These are phyloP conservation scores for Cinchona pubescens DNA, from an alignment of 257 asterid species.

Conservation along the genomic window DNA sequence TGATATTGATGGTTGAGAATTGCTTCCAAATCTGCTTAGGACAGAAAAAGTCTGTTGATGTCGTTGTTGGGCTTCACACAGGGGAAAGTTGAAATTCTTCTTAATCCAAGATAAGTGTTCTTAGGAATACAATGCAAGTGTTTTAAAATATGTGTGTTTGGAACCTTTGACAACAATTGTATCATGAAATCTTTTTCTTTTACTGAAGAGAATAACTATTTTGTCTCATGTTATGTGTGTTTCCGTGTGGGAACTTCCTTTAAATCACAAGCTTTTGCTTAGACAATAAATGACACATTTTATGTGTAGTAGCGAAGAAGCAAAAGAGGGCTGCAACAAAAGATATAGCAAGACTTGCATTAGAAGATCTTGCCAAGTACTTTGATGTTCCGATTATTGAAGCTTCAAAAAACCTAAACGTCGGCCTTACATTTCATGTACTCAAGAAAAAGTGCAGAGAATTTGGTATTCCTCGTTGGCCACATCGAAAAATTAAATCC, in stretches of 20 bases:
- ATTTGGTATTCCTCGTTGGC: slow-evolving; percentile 41
- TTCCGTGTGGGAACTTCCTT: background rate
- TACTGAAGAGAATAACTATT: background rate
- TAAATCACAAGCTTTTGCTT: background rate
- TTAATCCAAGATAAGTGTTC: background rate
- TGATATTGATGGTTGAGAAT: background rate
- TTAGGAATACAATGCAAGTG: background rate
- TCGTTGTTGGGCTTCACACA: background rate
- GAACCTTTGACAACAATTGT: background rate
- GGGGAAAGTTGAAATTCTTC: background rate
- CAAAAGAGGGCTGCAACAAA: slow-evolving; percentile 26
- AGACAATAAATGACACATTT: slow-evolving; percentile 13
- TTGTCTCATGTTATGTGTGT: background rate
- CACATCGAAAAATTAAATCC: slow-evolving; percentile 35
- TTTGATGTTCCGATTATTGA: slow-evolving; percentile 32
- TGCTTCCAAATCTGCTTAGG: background rate
- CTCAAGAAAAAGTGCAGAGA: slow-evolving; percentile 43
- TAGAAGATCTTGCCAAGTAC: slow-evolving; percentile 35
- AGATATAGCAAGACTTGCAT: slow-evolving; percentile 29
- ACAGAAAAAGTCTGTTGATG: background rate
- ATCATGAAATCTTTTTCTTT: background rate
- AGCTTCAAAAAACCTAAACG: slow-evolving; percentile 30
- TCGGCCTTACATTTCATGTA: slow-evolving; percentile 34
- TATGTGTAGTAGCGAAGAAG: slow-evolving; percentile 22
- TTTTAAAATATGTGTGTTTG: background rate